Evolutionary conservation across 2,329 filamentous ascomycete species (phyloP).

Genomic region (Dactylonectria estremocensis): DNA sequence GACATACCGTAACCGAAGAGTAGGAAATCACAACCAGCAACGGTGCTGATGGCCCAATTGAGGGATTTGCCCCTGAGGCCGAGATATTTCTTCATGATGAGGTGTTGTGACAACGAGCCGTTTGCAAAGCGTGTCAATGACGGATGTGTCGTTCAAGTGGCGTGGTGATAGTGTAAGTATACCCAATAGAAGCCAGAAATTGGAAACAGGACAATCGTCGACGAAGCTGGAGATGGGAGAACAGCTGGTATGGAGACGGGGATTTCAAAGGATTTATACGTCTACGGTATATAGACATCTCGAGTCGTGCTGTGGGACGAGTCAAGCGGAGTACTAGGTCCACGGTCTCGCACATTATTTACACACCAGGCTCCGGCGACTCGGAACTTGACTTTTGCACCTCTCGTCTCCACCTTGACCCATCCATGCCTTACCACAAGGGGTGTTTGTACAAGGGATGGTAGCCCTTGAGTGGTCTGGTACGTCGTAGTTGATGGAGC

Average conservation of each 20-base stretch:
- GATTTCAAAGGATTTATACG: slow-evolving; percentile 36
- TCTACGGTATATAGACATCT: slow-evolving; percentile 14
- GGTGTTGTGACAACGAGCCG: background rate
- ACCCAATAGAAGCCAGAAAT: slow-evolving; percentile 12
- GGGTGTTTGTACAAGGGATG: slow-evolving; percentile 3
- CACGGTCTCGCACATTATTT: slow-evolving; percentile 32
- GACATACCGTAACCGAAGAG: slow-evolving; percentile 70
- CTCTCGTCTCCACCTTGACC: slow-evolving; percentile 14
- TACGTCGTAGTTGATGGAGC: background rate
- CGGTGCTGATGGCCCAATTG: slow-evolving; percentile 78
- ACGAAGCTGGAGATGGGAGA: slow-evolving; percentile 15
- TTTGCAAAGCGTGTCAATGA: background rate
- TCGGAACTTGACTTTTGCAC: slow-evolving; percentile 26
- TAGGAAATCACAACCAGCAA: slow-evolving; percentile 81
- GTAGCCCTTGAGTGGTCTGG: slow-evolving; percentile 12
- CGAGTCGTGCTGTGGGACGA: slow-evolving; percentile 28
- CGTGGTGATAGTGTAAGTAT: slow-evolving; percentile 15
- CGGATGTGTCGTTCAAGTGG: slow-evolving; percentile 1
- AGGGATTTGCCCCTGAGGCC: slow-evolving; percentile 77
- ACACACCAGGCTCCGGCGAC: slow-evolving; percentile 35
- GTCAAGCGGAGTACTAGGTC: slow-evolving; percentile 40
- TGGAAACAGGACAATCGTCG: background rate
- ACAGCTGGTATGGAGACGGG: slow-evolving; percentile 22
- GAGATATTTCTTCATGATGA: slow-evolving; percentile 65
- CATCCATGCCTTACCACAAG: slow-evolving; percentile 18